phyloP scores from a whole-genome alignment of 345 rosid genomes.

The Eucalyptus melliodora region DNA sequence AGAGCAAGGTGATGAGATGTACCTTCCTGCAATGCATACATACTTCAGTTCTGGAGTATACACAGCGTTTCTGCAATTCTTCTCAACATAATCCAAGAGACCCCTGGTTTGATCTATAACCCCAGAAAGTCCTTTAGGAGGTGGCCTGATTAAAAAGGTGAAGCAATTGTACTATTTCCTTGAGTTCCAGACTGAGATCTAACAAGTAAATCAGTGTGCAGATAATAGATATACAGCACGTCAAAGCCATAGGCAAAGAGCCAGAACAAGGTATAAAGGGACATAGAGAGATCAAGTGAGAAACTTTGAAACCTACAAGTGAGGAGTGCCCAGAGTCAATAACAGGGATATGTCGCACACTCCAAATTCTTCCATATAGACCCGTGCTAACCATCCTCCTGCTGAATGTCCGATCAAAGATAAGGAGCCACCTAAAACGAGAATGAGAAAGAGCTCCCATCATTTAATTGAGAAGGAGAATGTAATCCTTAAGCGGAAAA shows the following conservation, averaged over 20 bases:
- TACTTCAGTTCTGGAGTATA: conserved; percentile 63
- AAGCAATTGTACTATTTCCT: neutral
- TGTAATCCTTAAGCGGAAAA: neutral
- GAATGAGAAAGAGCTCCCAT: neutral
- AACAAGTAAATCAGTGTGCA: neutral
- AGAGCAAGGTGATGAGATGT: neutral
- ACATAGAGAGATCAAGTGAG: neutral
- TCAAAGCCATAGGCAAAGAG: neutral
- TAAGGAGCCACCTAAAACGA: conserved; percentile 31
- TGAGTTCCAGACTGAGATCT: neutral
- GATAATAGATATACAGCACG: neutral
- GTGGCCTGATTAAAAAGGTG: conserved; percentile 43
- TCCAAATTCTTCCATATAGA: conserved; percentile 81
- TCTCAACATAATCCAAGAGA: conserved; percentile 63
- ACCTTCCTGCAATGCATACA: conserved; percentile 95
- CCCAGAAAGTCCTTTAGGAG: conserved; percentile 69
- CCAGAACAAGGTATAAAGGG: neutral
- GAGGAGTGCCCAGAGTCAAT: conserved; percentile 94
- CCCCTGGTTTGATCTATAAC: conserved; percentile 95
- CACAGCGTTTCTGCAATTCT: conserved; percentile 66
- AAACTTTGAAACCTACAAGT: conserved; percentile 47
- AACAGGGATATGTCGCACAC: conserved; percentile 46
- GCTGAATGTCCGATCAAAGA: conserved; percentile 94
- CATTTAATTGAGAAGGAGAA: neutral
- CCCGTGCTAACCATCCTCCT: conserved; percentile 97